Evolutionary conservation across 2,329 filamentous ascomycete species (phyloP).

Genomic region (Colletotrichum chrysophilum): DNA sequence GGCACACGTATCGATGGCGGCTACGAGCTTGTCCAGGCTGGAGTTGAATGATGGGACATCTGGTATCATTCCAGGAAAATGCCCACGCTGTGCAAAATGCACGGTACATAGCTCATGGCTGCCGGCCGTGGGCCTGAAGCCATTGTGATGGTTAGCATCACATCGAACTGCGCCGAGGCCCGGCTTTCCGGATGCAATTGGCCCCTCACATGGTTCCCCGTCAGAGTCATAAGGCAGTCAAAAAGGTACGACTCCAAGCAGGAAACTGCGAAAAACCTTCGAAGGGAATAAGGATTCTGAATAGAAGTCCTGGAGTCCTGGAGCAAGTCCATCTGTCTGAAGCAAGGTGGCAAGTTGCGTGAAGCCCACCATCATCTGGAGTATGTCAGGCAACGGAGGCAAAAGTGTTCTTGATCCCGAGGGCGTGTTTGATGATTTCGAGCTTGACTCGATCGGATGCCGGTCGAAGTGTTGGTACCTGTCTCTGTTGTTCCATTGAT

Average conservation of each 20-base stretch:
- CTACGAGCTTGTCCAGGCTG: not conserved
- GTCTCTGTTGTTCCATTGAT: fast-evolving
- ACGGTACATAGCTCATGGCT: too few relatives aligned
- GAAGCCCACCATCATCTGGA: not conserved
- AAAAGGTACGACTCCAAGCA: too few relatives aligned
- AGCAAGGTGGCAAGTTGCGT: not conserved
- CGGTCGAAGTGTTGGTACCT: not conserved
- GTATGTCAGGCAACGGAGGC: not conserved
- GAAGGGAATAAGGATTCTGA: too few relatives aligned
- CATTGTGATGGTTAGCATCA: not conserved
- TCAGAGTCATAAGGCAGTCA: too few relatives aligned
- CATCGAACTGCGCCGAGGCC: not conserved
- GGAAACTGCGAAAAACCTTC: too few relatives aligned
- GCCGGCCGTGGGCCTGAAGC: too few relatives aligned
- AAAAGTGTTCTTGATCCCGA: not conserved
- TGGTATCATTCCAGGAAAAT: too few relatives aligned
- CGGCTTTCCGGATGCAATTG: not conserved
- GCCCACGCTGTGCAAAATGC: too few relatives aligned
- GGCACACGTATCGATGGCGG: not conserved
- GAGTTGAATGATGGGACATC: not conserved
- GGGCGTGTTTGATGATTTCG: not conserved
- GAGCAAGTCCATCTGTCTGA: not conserved
- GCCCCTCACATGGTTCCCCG: too few relatives aligned
- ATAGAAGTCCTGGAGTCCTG: not conserved
- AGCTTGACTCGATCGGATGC: not conserved